Conservation (phyloP, 148 eudicot species). For the Bassia scoparia region DNA sequence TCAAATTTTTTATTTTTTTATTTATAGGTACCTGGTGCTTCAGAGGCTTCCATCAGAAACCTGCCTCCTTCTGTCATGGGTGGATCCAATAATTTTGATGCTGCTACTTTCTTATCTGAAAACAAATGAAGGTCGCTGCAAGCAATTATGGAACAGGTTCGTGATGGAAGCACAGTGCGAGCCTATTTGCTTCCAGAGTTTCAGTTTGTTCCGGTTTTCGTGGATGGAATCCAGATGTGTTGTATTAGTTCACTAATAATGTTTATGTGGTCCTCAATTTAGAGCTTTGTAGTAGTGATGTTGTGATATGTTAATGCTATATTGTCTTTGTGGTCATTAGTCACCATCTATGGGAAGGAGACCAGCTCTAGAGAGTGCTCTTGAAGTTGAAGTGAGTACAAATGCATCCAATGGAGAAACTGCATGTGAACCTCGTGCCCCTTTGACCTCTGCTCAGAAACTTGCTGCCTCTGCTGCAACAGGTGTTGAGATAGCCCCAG, state of each 20-base stretch:
- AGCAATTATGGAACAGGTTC: slow-evolving; percentile 90
- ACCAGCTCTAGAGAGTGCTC: slow-evolving; percentile 41
- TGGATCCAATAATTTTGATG: slow-evolving; percentile 60
- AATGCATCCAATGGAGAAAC: slow-evolving; percentile 60
- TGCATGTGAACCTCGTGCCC: slow-evolving; percentile 50
- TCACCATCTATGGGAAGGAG: slow-evolving; percentile 88
- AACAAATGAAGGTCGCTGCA: slow-evolving; percentile 73
- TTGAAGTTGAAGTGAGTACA: slow-evolving; percentile 40
- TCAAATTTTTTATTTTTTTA: background rate
- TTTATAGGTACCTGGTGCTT: slow-evolving; percentile 75
- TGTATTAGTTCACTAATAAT: no score
- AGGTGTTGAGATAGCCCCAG: slow-evolving; percentile 56
- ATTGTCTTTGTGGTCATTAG: slow-evolving; percentile 29
- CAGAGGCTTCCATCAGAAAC: slow-evolving; percentile 76
- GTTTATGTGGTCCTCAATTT: background rate
- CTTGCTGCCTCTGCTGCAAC: slow-evolving; percentile 59
- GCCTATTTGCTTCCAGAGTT: slow-evolving; percentile 83
- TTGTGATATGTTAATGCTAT: slow-evolving; percentile 14
- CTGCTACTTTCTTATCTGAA: slow-evolving; percentile 43
- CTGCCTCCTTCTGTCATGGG: slow-evolving; percentile 92
- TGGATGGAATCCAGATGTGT: slow-evolving; percentile 82
- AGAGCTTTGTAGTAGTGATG: background rate
- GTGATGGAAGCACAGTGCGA: slow-evolving; percentile 88
- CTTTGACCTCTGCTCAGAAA: slow-evolving; percentile 78
- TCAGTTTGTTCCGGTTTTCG: slow-evolving; percentile 79